Evolutionary conservation across 495 filamentous ascomycete genomes (phyloP).

Genomic region (Trichoderma virens): DNA sequence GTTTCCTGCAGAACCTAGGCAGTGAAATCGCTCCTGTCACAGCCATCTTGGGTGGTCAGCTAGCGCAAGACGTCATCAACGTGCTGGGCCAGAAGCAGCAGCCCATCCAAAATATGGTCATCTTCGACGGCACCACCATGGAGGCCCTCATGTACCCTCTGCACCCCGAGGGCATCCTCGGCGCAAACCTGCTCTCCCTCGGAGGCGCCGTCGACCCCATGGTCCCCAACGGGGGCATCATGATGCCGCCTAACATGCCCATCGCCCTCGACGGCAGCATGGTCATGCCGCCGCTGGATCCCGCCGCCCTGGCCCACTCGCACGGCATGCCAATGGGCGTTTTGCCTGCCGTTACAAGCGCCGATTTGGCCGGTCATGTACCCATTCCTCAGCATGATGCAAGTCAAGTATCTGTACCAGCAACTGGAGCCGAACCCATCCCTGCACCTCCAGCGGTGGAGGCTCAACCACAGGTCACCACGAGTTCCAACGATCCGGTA

Average conservation of each 20-base stretch:
- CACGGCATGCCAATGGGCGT: background rate
- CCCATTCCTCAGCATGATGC: too few relatives aligned
- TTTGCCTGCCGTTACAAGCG: background rate
- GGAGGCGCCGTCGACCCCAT: slow-evolving; percentile 7
- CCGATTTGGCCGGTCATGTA: background rate
- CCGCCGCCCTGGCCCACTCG: slow-evolving; percentile 9
- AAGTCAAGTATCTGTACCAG: too few relatives aligned
- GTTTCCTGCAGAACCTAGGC: slow-evolving; percentile 73
- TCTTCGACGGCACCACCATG: slow-evolving; percentile 81
- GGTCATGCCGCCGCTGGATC: slow-evolving; percentile 15
- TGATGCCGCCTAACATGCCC: background rate
- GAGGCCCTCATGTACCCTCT: slow-evolving; percentile 73
- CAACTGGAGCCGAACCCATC: too few relatives aligned
- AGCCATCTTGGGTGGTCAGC: slow-evolving; percentile 79
- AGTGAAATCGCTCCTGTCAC: slow-evolving; percentile 80
- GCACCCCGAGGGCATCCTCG: slow-evolving; percentile 54
- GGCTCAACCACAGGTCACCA: too few relatives aligned
- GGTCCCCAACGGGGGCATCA: slow-evolving; percentile 8
- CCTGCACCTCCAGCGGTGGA: too few relatives aligned
- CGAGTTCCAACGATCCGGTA: too few relatives aligned
- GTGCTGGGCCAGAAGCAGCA: slow-evolving; percentile 84
- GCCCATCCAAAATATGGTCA: slow-evolving; percentile 86
- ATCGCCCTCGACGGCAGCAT: background rate
- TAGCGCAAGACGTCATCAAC: slow-evolving; percentile 96
- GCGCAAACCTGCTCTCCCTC: slow-evolving; percentile 25